Percentiles rank a stretch among this genome's conserved stretches.
Conservation (phyloP, 2,329 filamentous ascomycete species). For the Ophiognomonia clavigignenti-juglandacearum region DNA sequence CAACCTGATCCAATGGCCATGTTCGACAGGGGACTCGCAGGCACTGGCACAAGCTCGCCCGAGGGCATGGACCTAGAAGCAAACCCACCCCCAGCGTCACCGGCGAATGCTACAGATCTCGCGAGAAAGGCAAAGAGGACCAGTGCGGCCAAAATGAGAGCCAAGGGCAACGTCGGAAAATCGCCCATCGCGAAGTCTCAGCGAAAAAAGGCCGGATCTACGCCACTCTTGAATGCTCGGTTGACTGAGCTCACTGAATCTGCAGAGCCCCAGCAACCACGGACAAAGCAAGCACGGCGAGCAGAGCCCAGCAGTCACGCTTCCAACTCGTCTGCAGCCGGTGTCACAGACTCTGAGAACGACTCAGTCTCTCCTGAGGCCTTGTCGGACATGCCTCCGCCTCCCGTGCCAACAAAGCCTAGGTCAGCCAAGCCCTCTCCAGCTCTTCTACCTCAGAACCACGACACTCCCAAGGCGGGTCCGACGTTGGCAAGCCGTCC, state of each 20-base stretch:
- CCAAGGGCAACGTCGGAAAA: constrained; percentile 55
- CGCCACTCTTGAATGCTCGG: constrained; percentile 51
- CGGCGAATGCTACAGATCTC: constrained; percentile 40
- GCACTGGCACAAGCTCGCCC: constrained; percentile 44
- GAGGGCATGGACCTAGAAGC: constrained; percentile 53
- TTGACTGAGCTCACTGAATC: constrained; percentile 45
- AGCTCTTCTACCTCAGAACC: constrained; percentile 54
- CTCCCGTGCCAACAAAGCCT: constrained; percentile 62
- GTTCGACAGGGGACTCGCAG: constrained; percentile 38
- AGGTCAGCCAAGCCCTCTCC: constrained; percentile 63
- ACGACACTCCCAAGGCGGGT: constrained; percentile 18
- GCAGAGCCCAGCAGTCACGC: constrained; percentile 22
- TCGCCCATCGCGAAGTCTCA: constrained; percentile 69
- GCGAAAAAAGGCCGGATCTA: constrained; percentile 47
- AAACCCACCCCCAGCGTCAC: constrained; percentile 26
- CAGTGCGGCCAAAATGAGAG: constrained; percentile 45
- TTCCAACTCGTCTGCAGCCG: constrained; percentile 30
- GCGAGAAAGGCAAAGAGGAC: constrained; percentile 50
- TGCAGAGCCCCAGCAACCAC: constrained; percentile 36
- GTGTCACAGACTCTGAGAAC: constrained; percentile 56
- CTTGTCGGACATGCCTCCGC: constrained; percentile 62
- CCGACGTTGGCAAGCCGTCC: constrained; percentile 21
- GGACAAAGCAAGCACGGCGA: constrained; percentile 31
- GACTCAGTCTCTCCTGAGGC: constrained; percentile 61
- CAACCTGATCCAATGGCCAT: constrained; percentile 50